Evolutionary conservation across 352 stramenopile genomes (phyloP).

Genomic region (Globisporangium paroecandrum): DNA sequence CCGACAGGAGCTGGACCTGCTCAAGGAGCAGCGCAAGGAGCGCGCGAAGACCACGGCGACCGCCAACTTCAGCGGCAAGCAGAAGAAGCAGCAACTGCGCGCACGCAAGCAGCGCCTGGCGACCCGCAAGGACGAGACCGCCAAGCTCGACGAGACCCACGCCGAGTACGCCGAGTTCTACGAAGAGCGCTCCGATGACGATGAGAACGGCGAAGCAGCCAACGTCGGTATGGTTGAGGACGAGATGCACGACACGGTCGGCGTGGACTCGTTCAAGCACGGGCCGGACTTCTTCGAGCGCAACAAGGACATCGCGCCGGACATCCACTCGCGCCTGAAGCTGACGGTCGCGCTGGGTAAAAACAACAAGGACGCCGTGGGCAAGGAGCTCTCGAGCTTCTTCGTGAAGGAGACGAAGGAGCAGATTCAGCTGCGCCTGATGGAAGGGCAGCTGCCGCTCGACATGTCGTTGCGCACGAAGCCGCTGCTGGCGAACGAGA

Average conservation of each 20-base stretch:
- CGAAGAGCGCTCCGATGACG: conserved; percentile 24
- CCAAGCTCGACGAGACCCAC: conserved; percentile 32
- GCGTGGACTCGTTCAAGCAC: conserved; percentile 42
- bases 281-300: conserved; percentile 63
- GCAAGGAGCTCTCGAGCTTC: conserved; percentile 82
- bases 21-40: conserved; percentile 83
- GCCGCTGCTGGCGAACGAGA: conserved; percentile 57
- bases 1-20: conserved; percentile 64
- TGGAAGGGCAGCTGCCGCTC: conserved; percentile 75
- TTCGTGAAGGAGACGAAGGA: conserved; percentile 88
- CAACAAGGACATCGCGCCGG: conserved; percentile 64
- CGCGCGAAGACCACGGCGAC: conserved; percentile 49
- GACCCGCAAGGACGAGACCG: conserved; percentile 56
- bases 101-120: conserved; percentile 77
- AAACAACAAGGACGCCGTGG: conserved; percentile 78
- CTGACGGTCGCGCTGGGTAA: conserved; percentile 78
- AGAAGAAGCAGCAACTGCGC: conserved; percentile 84
- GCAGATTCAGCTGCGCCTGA: conserved; percentile 81
- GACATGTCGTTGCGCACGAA: conserved; percentile 48
- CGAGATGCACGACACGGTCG: conserved; percentile 24
- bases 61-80: conserved; percentile 79
- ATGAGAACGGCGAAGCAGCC: conserved; percentile 21
- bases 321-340: conserved; percentile 65
- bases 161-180: conserved; percentile 61
- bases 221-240: conserved; percentile 16